Base-by-base conservation (phyloP, 2,329 filamentous ascomycete species). In the Xylaria sp. region DNA sequence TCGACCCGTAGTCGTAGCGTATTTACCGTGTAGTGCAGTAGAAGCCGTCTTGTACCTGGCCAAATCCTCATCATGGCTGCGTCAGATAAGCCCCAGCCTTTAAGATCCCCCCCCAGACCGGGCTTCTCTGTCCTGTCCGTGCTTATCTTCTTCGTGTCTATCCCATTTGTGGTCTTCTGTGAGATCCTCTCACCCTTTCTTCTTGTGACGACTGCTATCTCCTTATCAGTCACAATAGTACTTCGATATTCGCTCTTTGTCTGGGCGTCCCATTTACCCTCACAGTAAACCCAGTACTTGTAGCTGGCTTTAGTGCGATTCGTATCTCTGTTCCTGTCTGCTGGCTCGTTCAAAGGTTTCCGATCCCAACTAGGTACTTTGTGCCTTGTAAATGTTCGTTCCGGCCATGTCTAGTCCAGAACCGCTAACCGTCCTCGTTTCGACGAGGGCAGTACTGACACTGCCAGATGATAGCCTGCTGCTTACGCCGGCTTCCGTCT, bases 401-500 rank as follows among this genome's bases (percentile, higher is more conserved):
- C 52, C 71, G 48, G 66, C 68, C 64, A 74, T 72, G 62, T 46
- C 68, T 15, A 69, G 64, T 68, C 69, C 76, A 23, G 81, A 78
- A 54, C 78, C 82, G 51, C 77, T 94, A 75, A 90, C 89, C 52
- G 93, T 98, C 67, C 86, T 98, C 67, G 92, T 92, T 67, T 98
- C 96, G 0, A 92, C 91, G 31, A 89, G 94, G 75, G 93, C 93
- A 66, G 90, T 98, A 60, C 85, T 98, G 75, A 91, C 91, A 55
- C 90, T 92, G 67, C 86, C 89, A 52, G 86, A 90, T 71, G 83
- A 89, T 74, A 84, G 84, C 28, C 84, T 91, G 41, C 65, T 86
- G 31, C 82, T 97, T 55, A 94, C 92, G 2, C 90, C 94, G 23
- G 95, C 94, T 67, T 97, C 94, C 13, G 89, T 99, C 68, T 86